Conservation (phyloP, 345 rosid species). For the Citrus reticulata region DNA sequence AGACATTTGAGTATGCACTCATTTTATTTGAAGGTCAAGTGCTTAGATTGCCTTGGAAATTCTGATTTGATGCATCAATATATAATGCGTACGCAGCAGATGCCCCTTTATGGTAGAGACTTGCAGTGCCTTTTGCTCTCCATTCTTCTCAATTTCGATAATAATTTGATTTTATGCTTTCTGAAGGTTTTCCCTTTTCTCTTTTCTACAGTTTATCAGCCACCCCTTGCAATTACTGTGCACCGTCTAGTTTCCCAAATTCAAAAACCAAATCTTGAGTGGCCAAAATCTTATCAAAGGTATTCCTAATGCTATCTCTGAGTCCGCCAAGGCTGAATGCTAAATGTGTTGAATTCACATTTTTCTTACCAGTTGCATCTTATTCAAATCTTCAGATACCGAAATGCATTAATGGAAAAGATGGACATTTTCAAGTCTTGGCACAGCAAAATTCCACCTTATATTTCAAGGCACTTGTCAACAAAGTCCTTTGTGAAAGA, state of each 20-base stretch:
- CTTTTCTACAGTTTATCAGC: slow-evolving; percentile 62
- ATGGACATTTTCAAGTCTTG: slow-evolving; percentile 63
- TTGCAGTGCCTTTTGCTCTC: background rate
- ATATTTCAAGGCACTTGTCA: slow-evolving; percentile 81
- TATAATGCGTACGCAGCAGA: slow-evolving; percentile 66
- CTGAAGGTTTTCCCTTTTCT: background rate
- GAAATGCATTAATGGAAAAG: slow-evolving; percentile 62
- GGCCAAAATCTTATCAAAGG: slow-evolving; percentile 95
- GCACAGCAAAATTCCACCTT: slow-evolving; percentile 69
- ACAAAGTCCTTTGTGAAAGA: slow-evolving; percentile 68
- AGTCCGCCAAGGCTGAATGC: background rate
- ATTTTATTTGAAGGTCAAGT: slow-evolving; percentile 51
- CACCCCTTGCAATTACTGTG: slow-evolving; percentile 56
- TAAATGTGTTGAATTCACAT: slow-evolving; percentile 2
- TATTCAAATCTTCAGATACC: slow-evolving; percentile 52
- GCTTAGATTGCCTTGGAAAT: slow-evolving; percentile 66
- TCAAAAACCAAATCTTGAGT: slow-evolving; percentile 77
- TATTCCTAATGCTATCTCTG: slow-evolving; percentile 24
- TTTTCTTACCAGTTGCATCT: slow-evolving; percentile 17
- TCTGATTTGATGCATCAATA: slow-evolving; percentile 73
- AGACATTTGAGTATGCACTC: slow-evolving; percentile 19
- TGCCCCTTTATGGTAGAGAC: slow-evolving; percentile 63
- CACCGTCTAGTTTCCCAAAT: slow-evolving; percentile 74
- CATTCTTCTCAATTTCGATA: background rate
- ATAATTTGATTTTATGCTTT: background rate